Evolutionary conservation across 805 yeast genomes (phyloP).

Genomic region (Millerozyma acaciae): DNA sequence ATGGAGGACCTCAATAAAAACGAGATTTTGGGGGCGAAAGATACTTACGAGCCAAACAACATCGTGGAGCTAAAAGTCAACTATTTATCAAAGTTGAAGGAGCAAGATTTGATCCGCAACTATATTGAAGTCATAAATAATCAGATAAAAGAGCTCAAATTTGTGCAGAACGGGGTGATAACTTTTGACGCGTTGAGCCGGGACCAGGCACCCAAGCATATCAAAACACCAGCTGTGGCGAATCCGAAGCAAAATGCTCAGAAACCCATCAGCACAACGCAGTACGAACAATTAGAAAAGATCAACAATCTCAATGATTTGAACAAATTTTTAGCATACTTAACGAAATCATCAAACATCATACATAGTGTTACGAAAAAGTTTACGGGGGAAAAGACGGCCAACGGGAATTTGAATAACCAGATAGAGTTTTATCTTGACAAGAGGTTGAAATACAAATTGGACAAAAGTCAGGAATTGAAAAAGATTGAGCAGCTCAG

Average conservation of each 20-base stretch:
- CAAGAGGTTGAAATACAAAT: conserved; percentile 15
- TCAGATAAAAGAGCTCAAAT: conserved; percentile 40
- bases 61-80: conserved; percentile 24
- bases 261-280: not conserved
- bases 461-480: conserved; percentile 8
- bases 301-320: conserved; percentile 38
- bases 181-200: conserved; percentile 37
- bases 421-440: conserved; percentile 23
- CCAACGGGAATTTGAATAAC: conserved; percentile 13
- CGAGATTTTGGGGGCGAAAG: not conserved
- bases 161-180: conserved; percentile 42
- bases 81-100: conserved; percentile 36
- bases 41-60: conserved; percentile 8
- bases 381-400: conserved; percentile 10
- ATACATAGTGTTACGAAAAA: conserved; percentile 38
- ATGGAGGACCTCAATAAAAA: not conserved
- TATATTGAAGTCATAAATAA: conserved; percentile 40
- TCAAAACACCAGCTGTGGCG: not conserved
- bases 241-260: not conserved
- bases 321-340: conserved; percentile 35
- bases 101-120: conserved; percentile 39
- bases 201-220: conserved; percentile 5
- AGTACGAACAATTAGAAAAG: conserved; percentile 32
- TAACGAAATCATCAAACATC: conserved; percentile 33
- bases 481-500: conserved; percentile 6